Evolutionary conservation across 2,329 filamentous ascomycete species (phyloP).

Genomic region (Aureobasidium sp.): DNA sequence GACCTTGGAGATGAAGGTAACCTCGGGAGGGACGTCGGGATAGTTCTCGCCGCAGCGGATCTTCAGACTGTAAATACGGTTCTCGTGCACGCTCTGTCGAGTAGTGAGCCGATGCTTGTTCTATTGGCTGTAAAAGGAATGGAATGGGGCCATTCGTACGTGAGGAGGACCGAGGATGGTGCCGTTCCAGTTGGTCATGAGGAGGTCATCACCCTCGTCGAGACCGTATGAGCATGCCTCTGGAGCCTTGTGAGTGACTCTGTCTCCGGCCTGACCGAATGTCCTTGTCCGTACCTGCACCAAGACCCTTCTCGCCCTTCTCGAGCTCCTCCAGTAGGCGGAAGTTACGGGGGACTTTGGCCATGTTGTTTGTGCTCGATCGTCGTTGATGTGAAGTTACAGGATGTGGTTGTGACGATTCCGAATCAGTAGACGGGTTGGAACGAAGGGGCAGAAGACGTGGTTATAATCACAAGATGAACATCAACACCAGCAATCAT

Average conservation of each 20-base stretch:
- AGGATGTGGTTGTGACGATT: neutral
- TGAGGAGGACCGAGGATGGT: conserved; percentile 95
- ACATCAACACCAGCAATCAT: neutral
- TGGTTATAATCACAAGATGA: neutral
- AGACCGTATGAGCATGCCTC: conserved; percentile 97
- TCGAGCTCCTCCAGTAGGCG: conserved; percentile 94
- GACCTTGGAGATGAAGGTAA: conserved; percentile 89
- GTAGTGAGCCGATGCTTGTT: neutral
- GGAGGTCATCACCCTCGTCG: conserved; percentile 84
- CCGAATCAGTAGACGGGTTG: neutral
- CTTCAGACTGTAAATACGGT: conserved; percentile 96
- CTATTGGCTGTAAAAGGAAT: neutral
- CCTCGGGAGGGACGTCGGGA: conserved; percentile 78
- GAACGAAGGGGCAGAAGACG: neutral
- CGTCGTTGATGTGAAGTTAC: no score
- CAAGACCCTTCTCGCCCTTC: conserved; percentile 96
- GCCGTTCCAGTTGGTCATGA: conserved; percentile 98
- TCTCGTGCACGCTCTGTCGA: conserved; percentile 82
- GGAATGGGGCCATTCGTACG: conserved; percentile 51
- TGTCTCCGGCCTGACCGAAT: no score
- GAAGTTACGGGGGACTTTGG: conserved; percentile 91
- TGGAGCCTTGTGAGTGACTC: conserved; percentile 30
- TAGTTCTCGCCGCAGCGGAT: conserved; percentile 91
- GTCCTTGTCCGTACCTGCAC: conserved; percentile 58
- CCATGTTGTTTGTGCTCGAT: conserved; percentile 36